phyloP scores from a whole-genome alignment of 257 asterid genomes.

The Solanum infundibuliforme region DNA sequence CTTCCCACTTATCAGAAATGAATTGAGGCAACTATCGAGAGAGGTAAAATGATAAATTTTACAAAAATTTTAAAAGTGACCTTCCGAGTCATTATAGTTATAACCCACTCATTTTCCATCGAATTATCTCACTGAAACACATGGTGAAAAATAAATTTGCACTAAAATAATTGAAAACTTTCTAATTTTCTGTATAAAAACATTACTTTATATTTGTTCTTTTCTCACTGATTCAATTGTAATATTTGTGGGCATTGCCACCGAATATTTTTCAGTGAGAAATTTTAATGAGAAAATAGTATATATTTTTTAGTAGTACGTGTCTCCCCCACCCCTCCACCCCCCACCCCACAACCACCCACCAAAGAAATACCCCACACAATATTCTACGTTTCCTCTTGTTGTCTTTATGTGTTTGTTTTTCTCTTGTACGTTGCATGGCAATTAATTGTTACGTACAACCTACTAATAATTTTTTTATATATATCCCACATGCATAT shows the following conservation, averaged over 20 bases:
- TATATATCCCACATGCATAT: background rate
- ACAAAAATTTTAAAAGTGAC: background rate
- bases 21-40: too few relatives aligned
- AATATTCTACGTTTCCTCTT: background rate
- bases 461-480: background rate
- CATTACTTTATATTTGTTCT: too few relatives aligned
- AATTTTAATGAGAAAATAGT: background rate
- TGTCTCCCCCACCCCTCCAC: background rate
- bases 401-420: background rate
- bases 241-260: background rate
- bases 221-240: too few relatives aligned
- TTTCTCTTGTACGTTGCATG: background rate
- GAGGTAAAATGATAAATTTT: background rate
- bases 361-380: background rate
- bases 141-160: background rate
- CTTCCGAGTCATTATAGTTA: background rate
- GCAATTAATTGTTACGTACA: background rate
- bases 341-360: background rate
- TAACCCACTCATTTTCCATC: background rate
- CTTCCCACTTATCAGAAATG: background rate
- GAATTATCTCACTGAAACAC: background rate
- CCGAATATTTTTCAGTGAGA: background rate
- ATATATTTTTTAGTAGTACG: background rate
- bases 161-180: background rate
- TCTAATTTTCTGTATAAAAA: too few relatives aligned